Conservation (phyloP, 139 green algal genomes). For the Picochlorum sp. region DNA sequence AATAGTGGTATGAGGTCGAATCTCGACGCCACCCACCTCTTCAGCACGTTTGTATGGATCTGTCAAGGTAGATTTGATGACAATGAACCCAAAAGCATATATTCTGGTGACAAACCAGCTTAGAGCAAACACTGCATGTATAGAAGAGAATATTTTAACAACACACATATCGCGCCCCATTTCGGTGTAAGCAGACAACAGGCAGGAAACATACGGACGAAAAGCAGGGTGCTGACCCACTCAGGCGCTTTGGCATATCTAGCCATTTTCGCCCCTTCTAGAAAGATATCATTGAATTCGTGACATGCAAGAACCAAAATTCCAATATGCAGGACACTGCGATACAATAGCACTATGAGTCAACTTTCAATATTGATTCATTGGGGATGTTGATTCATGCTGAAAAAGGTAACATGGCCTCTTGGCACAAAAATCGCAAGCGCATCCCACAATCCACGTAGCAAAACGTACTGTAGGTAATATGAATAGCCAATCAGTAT, state of each 20-base stretch:
- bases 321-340: constrained; percentile 62
- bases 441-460: constrained; percentile 1
- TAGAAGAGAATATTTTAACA: too few species aligned
- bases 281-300: constrained; percentile 78
- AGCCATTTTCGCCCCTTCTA: constrained; percentile 74
- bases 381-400: neutral
- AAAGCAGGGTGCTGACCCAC: constrained; percentile 11
- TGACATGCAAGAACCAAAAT: constrained; percentile 73
- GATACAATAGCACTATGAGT: too few species aligned
- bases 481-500: constrained; percentile 61
- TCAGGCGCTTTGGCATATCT: constrained; percentile 40
- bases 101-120: constrained; percentile 55
- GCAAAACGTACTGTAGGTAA: constrained; percentile 17
- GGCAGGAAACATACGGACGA: too few species aligned
- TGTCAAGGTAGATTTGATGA: constrained; percentile 41
- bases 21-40: constrained; percentile 38
- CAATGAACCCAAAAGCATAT: constrained; percentile 40
- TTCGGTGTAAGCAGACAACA: too few species aligned
- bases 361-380: neutral
- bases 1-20: constrained; percentile 63
- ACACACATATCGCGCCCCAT: neutral
- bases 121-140: constrained; percentile 57
- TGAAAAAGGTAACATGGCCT: neutral
- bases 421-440: neutral
- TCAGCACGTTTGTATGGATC: constrained; percentile 23